Evolutionary conservation across 1,139 yeast species (phyloP).

Genomic region (Nakaseomyces nivariensis): DNA sequence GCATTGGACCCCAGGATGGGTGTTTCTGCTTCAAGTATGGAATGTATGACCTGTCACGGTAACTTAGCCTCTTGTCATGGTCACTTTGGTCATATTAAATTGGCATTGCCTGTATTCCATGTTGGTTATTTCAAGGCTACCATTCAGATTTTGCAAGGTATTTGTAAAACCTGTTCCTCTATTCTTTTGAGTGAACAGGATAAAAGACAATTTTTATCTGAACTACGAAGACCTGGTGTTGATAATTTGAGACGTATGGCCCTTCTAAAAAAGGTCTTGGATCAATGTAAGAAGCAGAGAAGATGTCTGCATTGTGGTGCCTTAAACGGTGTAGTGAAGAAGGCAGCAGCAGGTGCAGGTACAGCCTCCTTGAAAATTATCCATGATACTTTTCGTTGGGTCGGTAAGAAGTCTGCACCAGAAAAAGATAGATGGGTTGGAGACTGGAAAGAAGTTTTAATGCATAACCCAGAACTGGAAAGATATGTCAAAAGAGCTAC

Average conservation of each 20-base stretch:
- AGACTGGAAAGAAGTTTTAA: conserved; percentile 65
- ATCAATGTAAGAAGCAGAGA: conserved; percentile 92
- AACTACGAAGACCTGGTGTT: conserved; percentile 75
- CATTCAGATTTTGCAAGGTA: conserved; percentile 77
- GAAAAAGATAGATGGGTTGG: conserved; percentile 83
- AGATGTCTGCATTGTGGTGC: conserved; percentile 82
- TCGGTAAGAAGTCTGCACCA: conserved; percentile 79
- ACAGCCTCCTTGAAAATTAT: conserved; percentile 90
- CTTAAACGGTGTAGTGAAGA: conserved; percentile 92
- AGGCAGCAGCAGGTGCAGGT: conserved; percentile 87
- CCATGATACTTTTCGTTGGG: conserved; percentile 93
- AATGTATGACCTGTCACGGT: conserved; percentile 88
- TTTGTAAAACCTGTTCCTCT: conserved; percentile 85
- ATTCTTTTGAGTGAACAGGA: conserved; percentile 64
- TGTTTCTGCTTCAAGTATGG: conserved; percentile 72
- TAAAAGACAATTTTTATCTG: conserved; percentile 59
- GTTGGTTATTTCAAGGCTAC: conserved; percentile 94
- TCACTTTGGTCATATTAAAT: conserved; percentile 89
- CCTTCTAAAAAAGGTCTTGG: conserved; percentile 67
- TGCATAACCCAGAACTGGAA: conserved; percentile 77
- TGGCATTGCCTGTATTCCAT: conserved; percentile 94
- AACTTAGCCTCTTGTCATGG: conserved; percentile 93
- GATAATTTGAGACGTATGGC: conserved; percentile 92
- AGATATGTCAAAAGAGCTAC: conserved; percentile 77
- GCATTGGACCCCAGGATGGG: conserved; percentile 94